Evolutionary conservation across 2,329 filamentous ascomycete genomes (phyloP).

Genomic region (Didymella lethalis): DNA sequence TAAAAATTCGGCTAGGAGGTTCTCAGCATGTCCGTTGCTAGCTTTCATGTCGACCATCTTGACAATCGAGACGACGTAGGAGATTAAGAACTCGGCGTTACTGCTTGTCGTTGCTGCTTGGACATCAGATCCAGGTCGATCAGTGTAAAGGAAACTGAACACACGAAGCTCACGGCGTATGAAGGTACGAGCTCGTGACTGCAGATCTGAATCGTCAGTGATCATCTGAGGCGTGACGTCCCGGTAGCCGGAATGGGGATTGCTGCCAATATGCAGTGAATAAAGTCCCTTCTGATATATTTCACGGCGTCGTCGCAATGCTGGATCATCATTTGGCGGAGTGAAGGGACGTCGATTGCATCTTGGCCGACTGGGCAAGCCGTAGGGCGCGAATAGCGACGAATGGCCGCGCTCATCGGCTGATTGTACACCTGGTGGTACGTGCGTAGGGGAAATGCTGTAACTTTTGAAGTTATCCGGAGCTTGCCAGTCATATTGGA

Average conservation of each 20-base stretch:
- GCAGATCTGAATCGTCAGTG: slow-evolving; percentile 68
- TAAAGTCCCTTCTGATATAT: slow-evolving; percentile 78
- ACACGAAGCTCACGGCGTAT: slow-evolving; percentile 84
- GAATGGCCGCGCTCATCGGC: not conserved
- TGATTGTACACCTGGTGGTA: slow-evolving; percentile 9
- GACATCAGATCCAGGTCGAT: slow-evolving; percentile 30
- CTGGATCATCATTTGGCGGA: slow-evolving; percentile 47
- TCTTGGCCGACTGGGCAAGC: slow-evolving; percentile 29
- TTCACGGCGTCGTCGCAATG: slow-evolving; percentile 68
- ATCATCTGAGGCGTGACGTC: slow-evolving; percentile 76
- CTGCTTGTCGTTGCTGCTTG: slow-evolving; percentile 55
- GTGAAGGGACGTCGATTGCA: slow-evolving; percentile 31
- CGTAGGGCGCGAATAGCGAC: slow-evolving; percentile 27
- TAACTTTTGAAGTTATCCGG: slow-evolving; percentile 66
- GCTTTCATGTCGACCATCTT: slow-evolving; percentile 84
- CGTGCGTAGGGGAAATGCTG: slow-evolving; percentile 53
- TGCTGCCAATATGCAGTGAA: slow-evolving; percentile 83
- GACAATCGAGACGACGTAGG: slow-evolving; percentile 84
- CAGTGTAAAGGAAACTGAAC: slow-evolving; percentile 73
- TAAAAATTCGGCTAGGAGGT: slow-evolving; percentile 79
- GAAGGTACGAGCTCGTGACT: slow-evolving; percentile 80
- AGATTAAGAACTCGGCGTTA: slow-evolving; percentile 84
- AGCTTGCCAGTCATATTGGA: slow-evolving; percentile 70
- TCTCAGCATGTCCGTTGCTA: slow-evolving; percentile 78
- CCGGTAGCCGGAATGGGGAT: slow-evolving; percentile 76